Evolutionary conservation across 768 basidiomycete genomes (phyloP), one percentile per base, ranked within the genome.

Genomic region (Epithele typhae): DNA sequence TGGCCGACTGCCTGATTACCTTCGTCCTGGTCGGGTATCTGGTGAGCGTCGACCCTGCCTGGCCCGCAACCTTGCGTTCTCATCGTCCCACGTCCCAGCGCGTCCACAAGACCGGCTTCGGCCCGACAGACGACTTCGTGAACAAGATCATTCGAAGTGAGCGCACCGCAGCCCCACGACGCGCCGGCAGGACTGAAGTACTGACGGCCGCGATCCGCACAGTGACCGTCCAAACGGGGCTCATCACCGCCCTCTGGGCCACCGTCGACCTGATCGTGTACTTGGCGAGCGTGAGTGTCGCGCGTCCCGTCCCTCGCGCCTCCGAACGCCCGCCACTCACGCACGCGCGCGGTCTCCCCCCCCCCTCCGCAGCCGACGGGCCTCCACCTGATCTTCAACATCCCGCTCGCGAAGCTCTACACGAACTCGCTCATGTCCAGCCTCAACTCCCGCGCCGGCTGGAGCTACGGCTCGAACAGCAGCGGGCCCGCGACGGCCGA

Each of bases 1-100:
- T 66, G 9, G 68, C 67, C 5, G 75, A 77, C 46, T 52, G 73
- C 18, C 34, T 66, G 3, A 77, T 78, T 33, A 75, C 75, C 1
- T 45, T 56, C 18, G 65, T 68, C 2, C 59, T 78, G 11, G 73
- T 75, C 6, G 65, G 62, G 63, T 66, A 69, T 51, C 55, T 78
- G 56, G 75, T 76, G 40, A 45, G 62, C 49, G n/a, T n/a, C n/a
- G n/a, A n/a, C n/a, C n/a, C n/a, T n/a, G n/a, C n/a, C n/a, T n/a
- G n/a, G n/a, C n/a, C n/a, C n/a, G n/a, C n/a, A n/a, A n/a, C n/a
- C n/a, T n/a, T n/a, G n/a, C n/a, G n/a, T n/a, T n/a, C n/a, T n/a
- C n/a, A n/a, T n/a, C n/a, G n/a, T n/a, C n/a, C n/a, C n/a, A n/a
- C n/a, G n/a, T n/a, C n/a, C 10, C 34, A 76, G 75, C 53, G 59